Evolutionary conservation across 2,329 filamentous ascomycete genomes (phyloP).

Genomic region (Curvularia sp.): DNA sequence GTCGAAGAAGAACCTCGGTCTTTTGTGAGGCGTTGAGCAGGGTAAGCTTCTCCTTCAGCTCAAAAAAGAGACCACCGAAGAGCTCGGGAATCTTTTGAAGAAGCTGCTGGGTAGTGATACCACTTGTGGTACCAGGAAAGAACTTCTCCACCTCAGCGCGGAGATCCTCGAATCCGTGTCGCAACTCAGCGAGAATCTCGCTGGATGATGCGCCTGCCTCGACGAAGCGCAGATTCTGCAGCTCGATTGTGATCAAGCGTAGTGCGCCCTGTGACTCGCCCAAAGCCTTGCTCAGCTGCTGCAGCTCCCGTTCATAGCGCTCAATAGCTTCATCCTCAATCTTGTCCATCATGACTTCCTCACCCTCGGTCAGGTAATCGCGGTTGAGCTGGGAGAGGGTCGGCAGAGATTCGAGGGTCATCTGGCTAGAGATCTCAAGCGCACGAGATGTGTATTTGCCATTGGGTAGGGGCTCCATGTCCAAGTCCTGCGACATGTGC

Average conservation of each 20-base stretch:
- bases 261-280: constrained; percentile 52
- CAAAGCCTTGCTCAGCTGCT: constrained; percentile 47
- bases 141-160: constrained; percentile 51
- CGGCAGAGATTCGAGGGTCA: constrained; percentile 38
- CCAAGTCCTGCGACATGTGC: constrained; percentile 38
- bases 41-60: constrained; percentile 41
- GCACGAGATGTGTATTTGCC: constrained; percentile 42
- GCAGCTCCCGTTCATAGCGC: constrained; percentile 51
- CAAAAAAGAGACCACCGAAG: constrained; percentile 48
- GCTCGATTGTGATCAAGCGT: constrained; percentile 53
- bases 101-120: constrained; percentile 50
- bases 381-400: constrained; percentile 35
- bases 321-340: constrained; percentile 47
- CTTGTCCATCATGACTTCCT: constrained; percentile 30
- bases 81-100: constrained; percentile 48
- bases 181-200: constrained; percentile 51
- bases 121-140: constrained; percentile 49
- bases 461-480: constrained; percentile 36
- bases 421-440: constrained; percentile 37
- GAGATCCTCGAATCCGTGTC: constrained; percentile 51
- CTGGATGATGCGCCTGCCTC: constrained; percentile 40
- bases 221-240: constrained; percentile 53
- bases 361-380: constrained; percentile 35
- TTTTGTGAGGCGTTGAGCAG: constrained; percentile 44
- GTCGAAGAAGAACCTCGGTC: constrained; percentile 48